Base-by-base conservation (phyloP, 192 early-diverging fungal species). In the Entomortierella beljakovae region DNA sequence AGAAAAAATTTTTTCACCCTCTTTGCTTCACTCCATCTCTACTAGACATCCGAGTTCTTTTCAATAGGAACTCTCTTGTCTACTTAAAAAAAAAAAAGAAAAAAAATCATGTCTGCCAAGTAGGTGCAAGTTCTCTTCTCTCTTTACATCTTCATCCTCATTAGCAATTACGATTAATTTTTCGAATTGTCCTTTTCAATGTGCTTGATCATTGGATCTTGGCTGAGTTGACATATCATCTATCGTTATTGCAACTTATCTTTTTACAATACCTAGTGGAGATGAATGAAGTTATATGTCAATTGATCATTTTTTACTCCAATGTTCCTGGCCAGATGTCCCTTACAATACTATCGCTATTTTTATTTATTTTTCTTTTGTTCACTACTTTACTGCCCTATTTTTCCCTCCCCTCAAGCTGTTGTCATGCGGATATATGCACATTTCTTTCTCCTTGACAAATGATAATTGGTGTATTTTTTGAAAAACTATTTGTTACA, bases 91-190 rank as follows among this genome's bases (percentile, higher is more conserved):
- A 77, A 77, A 77, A 77, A 77, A 59, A 51, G 61, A 68, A 77
- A 77, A 72, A 77, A 77, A 77, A 69, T 52, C 64, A 76, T 76
- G 73, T 46, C 73, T 68, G 64, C 73, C 64, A 16, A 60, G 73
- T 76, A 76, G 37, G 73, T 57, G 22, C 2, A 57, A 20, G 16
- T 22, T 38, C 56, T 60, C 58, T 46, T 38, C 13, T 13, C 37
- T 38, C 6, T 38, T 8, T 38, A 38, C 37, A 38, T 38, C 13
- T 13, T 8, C 37, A 38, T n/a, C 7, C 23, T 23, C 49, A 23
- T n/a, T 50, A 7, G 7, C 49, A 18, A 16, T 6, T n/a, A 50
- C 49, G n/a, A 16, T 10, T 22, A 23, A 7, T 6, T n/a, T 50
- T 8, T 8, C 42, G n/a, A n/a, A n/a, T n/a, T n/a, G n/a, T n/a